These are phyloP conservation scores for Anthostomella pinea DNA, from an alignment of 2,329 filamentous ascomycete species.

Conservation along the genomic window DNA sequence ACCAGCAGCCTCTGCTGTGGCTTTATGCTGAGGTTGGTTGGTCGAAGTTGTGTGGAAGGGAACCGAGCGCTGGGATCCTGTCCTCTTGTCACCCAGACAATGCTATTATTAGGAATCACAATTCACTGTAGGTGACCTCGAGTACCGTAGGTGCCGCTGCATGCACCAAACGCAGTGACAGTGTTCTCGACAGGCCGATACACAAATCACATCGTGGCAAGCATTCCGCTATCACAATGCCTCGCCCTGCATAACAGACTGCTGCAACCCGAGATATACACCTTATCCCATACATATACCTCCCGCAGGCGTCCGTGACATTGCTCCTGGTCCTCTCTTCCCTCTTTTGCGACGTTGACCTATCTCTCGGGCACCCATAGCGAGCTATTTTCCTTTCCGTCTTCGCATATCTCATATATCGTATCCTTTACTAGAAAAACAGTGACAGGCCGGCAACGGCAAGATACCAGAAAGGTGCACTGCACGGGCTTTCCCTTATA, in stretches of 20 bases:
- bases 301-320: constrained; percentile 26
- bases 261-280: constrained; percentile 20
- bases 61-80: constrained; percentile 4
- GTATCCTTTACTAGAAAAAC: constrained; percentile 27
- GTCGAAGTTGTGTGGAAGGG: constrained; percentile 15
- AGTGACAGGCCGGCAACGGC: constrained; percentile 33
- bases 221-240: constrained; percentile 28
- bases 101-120: constrained; percentile 32
- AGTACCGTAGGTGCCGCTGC: constrained; percentile 22
- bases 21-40: constrained; percentile 25
- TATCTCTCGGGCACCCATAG: constrained; percentile 26
- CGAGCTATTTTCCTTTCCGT: constrained; percentile 27
- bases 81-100: constrained; percentile 15
- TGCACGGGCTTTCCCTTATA: constrained; percentile 9
- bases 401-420: constrained; percentile 29
- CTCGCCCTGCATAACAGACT: constrained; percentile 24
- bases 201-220: constrained; percentile 32
- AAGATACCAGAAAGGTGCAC: constrained; percentile 24
- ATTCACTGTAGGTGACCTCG: constrained; percentile 18
- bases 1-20: constrained; percentile 26
- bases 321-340: constrained; percentile 24
- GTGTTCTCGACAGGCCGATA: constrained; percentile 21
- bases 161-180: constrained; percentile 18
- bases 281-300: constrained; percentile 31
- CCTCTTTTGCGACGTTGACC: constrained; percentile 32